phyloP scores from a whole-genome alignment of 2,329 filamentous ascomycete species.

The Arthrobotrys iridis region DNA sequence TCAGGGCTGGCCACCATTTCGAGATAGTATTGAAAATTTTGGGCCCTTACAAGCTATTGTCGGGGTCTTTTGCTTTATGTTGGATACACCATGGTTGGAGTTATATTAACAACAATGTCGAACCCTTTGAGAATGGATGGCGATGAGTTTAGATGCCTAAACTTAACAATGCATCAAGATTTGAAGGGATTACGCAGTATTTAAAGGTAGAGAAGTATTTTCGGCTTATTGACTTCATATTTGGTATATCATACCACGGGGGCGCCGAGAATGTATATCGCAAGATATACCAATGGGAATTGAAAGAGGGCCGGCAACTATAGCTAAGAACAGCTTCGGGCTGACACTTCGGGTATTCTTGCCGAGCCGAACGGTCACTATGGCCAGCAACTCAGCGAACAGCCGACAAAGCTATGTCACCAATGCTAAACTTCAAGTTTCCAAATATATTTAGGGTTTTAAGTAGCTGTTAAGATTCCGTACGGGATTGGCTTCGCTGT shows the following conservation, averaged over 20 bases:
- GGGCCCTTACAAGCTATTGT: not conserved
- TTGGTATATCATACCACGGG: not conserved
- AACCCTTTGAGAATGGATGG: not conserved
- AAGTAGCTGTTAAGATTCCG: too few relatives aligned
- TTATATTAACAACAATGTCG: not conserved
- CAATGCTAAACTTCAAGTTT: too few relatives aligned
- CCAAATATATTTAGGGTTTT: too few relatives aligned
- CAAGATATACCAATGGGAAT: slow-evolving; percentile 5
- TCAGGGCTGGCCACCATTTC: slow-evolving; percentile 19
- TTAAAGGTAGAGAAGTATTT: slow-evolving; percentile 25
- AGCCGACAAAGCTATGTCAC: slow-evolving; percentile 14
- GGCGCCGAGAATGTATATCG: not conserved
- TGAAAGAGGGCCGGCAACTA: slow-evolving; percentile 12
- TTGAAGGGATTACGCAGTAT: not conserved
- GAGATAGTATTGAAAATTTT: not conserved
- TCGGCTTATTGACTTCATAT: not conserved
- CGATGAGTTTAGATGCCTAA: not conserved
- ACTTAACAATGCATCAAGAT: not conserved
- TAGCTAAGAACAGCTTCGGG: slow-evolving; percentile 12
- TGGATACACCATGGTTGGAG: slow-evolving; percentile 20
- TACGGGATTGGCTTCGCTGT: too few relatives aligned
- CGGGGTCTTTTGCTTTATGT: not conserved
- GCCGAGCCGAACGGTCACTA: not conserved
- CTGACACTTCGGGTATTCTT: slow-evolving; percentile 41
- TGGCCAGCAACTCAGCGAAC: slow-evolving; percentile 5